Evolutionary conservation across 1,284 basidiomycete species (phyloP).

Genomic region (Ustilago xerochloae): DNA sequence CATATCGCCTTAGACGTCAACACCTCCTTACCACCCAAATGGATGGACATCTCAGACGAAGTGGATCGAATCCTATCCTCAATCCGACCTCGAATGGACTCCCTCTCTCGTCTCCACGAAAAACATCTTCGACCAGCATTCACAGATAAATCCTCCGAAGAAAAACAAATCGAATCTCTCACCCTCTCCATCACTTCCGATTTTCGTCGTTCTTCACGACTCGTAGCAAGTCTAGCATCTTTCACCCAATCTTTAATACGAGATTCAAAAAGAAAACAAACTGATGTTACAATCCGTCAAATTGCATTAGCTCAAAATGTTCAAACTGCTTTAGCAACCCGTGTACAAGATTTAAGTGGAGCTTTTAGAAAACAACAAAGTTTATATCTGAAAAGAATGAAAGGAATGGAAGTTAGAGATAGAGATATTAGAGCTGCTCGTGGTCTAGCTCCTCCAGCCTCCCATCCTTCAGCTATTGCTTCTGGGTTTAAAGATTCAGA

Average conservation of each 20-base stretch:
- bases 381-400: constrained; percentile 88
- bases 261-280: constrained; percentile 61
- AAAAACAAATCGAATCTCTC: constrained; percentile 88
- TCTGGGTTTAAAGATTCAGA: constrained; percentile 47
- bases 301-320: constrained; percentile 83
- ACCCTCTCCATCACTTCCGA: constrained; percentile 83
- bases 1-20: constrained; percentile 18
- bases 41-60: constrained; percentile 64
- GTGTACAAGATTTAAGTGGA: constrained; percentile 90
- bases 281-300: constrained; percentile 58
- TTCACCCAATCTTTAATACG: constrained; percentile 72
- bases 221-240: constrained; percentile 52
- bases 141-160: constrained; percentile 89
- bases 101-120: constrained; percentile 93
- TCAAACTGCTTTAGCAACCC: constrained; percentile 93
- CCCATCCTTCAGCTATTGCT: neutral
- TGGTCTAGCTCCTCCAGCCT: constrained; percentile 17
- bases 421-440: constrained; percentile 45
- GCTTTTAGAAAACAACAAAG: constrained; percentile 97
- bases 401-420: constrained; percentile 72
- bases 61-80: constrained; percentile 52
- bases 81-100: constrained; percentile 56
- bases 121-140: constrained; percentile 96
- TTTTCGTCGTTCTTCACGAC: constrained; percentile 54
- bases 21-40: constrained; percentile 59